Evolutionary conservation across 2,329 filamentous ascomycete species (phyloP), one percentile per base, ranked within the genome.

Genomic region (Colletotrichum godetiae): DNA sequence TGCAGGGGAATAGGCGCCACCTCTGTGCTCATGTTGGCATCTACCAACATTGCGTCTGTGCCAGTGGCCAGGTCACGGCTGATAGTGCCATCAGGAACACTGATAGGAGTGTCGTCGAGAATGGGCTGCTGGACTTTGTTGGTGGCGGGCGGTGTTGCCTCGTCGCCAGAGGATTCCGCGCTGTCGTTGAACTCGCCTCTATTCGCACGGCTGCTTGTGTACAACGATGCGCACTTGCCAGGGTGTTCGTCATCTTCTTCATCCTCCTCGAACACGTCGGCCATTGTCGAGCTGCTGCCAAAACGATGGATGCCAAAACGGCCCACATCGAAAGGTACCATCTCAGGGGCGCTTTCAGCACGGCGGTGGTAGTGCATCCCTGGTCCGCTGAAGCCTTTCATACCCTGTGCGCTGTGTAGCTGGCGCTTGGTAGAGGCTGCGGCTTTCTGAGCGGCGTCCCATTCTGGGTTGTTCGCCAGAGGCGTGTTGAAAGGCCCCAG

Each of bases 401-500:
- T 86, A n/a, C 90, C 89, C 64, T 92, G 91, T 66, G 93, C 93
- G 79, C 94, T 96, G 81, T 97, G 94, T 80, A 97, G 88, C 72
- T 92, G 89, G 75, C 92, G 89, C 78, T 92, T 91, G 49, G 80
- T 78, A 1, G 86, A 84, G 7, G 86, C 86, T 7, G 88, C 88
- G 1, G 87, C 87, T 72, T 86, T 86, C 76, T 93, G 91, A 8
- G 91, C 92, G 2, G 91, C 90, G 74, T 93, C 91, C 88, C 92
- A 93, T 73, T 92, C 91, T 2, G 89, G 85, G 72, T 91, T 92
- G 12, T 87, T 86, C 37, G 86, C 86, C 2, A 91, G 85, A 31
- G 94, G 93, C 0, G 95, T 97, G 78, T 97, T 97, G 82, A 98
- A 97, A 0, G 96, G 95, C 1, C 95, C 95, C 1, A 98, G 88